A percentile compares a stretch with the other conserved stretches of the same genome.
Evolutionary conservation across 2,329 filamentous ascomycete species (phyloP).

Genomic region (Colletotrichum eleusines): DNA sequence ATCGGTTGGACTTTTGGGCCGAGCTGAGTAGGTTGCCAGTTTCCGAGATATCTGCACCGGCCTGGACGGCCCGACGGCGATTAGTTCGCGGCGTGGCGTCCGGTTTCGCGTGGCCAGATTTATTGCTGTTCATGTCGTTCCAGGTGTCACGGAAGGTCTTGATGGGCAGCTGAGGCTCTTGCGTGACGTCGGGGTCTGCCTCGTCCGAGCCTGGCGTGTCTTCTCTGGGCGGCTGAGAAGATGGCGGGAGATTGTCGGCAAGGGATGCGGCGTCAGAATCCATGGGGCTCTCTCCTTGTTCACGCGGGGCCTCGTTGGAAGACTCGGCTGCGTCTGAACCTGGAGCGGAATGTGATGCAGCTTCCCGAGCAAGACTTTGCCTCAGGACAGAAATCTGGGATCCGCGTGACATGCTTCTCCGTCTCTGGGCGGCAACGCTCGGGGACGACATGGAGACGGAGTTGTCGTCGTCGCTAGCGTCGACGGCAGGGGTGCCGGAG

Average conservation of each 20-base stretch:
- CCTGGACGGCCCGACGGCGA: conserved; percentile 6
- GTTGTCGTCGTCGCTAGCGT: neutral
- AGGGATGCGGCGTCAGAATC: neutral
- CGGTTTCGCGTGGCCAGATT: conserved; percentile 46
- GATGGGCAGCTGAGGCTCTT: conserved; percentile 24
- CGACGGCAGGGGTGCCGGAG: conserved; percentile 2
- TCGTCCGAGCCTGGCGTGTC: conserved; percentile 22
- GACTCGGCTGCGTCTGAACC: conserved; percentile 25
- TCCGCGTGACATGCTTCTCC: conserved; percentile 39
- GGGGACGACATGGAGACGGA: conserved; percentile 17
- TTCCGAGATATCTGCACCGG: conserved; percentile 40
- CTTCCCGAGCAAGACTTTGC: conserved; percentile 20
- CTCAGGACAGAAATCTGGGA: conserved; percentile 36
- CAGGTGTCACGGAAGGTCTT: conserved; percentile 1
- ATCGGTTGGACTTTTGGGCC: conserved; percentile 44
- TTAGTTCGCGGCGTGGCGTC: conserved; percentile 41
- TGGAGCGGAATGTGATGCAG: conserved; percentile 8
- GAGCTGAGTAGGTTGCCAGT: conserved; percentile 32
- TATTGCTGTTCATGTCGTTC: conserved; percentile 45
- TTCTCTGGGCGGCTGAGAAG: conserved; percentile 32
- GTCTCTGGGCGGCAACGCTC: conserved; percentile 30
- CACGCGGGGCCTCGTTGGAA: neutral
- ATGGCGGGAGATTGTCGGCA: conserved; percentile 28
- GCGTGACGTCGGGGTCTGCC: conserved; percentile 47
- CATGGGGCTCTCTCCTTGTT: neutral